Evolutionary conservation across 225 moss, liverwort and hornwort genomes (phyloP).

Genomic region (Rhytidiadelphus loreus): DNA sequence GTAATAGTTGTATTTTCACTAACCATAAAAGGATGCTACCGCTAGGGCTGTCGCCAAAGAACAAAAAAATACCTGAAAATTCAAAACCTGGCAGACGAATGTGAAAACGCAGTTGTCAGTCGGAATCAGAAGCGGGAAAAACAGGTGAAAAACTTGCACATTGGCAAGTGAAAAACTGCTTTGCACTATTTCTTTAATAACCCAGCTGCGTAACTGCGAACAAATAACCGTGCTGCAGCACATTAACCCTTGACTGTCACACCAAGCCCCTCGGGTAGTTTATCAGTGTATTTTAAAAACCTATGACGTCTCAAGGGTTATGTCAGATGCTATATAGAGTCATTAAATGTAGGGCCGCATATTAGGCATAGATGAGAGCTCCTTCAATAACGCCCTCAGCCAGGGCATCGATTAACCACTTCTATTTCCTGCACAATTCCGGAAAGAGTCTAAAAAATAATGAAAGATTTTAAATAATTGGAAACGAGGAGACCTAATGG

Average conservation of each 20-base stretch:
- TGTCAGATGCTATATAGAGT: background rate
- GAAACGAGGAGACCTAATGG: background rate
- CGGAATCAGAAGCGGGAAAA: background rate
- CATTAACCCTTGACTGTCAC: background rate
- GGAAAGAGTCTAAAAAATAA: background rate
- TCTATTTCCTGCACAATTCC: conserved; percentile 4
- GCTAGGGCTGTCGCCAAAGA: background rate
- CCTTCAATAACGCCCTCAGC: background rate
- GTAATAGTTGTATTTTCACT: background rate
- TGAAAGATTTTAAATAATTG: background rate
- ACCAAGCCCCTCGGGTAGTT: background rate
- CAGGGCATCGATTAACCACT: background rate
- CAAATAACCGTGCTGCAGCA: background rate
- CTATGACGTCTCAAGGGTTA: background rate
- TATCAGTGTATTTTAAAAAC: background rate
- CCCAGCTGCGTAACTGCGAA: background rate
- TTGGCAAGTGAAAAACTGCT: background rate
- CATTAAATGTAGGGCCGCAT: background rate
- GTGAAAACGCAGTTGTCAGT: background rate
- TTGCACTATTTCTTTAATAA: background rate
- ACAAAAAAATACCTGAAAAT: background rate
- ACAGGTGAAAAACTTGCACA: conserved; percentile 1
- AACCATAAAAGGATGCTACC: background rate
- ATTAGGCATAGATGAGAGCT: background rate
- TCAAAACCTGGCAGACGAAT: conserved; percentile 1